Evolutionary conservation across 2,329 filamentous ascomycete species (phyloP), one percentile per base, ranked within the genome.

Genomic region (Calcarisporium arbuscula): DNA sequence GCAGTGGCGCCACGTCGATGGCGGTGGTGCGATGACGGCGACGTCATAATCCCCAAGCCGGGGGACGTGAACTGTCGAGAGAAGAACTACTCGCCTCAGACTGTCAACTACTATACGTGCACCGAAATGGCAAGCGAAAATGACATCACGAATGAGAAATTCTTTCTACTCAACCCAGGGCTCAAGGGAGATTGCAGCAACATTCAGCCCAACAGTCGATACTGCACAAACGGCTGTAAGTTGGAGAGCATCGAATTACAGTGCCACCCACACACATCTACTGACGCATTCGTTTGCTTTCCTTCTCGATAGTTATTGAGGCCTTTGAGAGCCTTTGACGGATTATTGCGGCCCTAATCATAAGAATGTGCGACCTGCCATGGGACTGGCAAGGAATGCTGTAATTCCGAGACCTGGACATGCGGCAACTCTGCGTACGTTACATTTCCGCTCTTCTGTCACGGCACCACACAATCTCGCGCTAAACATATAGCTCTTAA

Each of bases 311-410:
- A 54, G 50, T 50, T 27, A 38, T 52, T 31, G 46, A 57, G 35
- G 52, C n/a, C 51, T 1, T 16, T 50, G 8, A 38, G 41, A 30
- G 44, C 47, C 5, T 26, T 19, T 6, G 49, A 58, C 28, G 54
- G 56, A 4, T 29, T n/a, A 46, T 20, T 60, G 54, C 32, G 57
- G 57, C 15, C 54, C 52, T 11, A 32, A 31, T 8, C 32, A 58
- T 41, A 47, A 48, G 15, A 53, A 57, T 36, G n/a, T n/a, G 51
- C 55, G 6, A 55, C 56, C 5, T 60, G 56, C 34, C 17, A 50
- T 20, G 55, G 53, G 12, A 45, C 41, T n/a, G 40, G 44, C 5
- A 20, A 32, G n/a, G 51, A 49, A 26, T 60, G 54, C 45, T 61
- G 54, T 39, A 58, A 58, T 39, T 39, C 49, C 8, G 27, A 52